Conservation (phyloP, 805 yeast genomes). For the Cyberlindnera euphorbiiphila region DNA sequence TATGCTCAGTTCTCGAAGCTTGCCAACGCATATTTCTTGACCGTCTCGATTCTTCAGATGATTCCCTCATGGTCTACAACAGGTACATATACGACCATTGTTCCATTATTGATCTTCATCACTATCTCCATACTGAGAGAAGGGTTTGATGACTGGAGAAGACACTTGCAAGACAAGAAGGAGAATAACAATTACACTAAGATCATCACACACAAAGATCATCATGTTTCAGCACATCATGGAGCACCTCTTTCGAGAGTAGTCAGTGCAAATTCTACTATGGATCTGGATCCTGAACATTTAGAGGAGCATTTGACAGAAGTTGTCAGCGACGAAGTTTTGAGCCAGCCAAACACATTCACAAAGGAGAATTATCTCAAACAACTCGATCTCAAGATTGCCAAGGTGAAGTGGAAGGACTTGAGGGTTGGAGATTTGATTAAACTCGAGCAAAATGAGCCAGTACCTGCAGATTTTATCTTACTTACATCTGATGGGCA, state of each 20-base stretch:
- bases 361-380: slow-evolving; percentile 29
- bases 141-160: slow-evolving; percentile 87
- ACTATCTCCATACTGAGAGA: slow-evolving; percentile 87
- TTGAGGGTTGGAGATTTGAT: slow-evolving; percentile 86
- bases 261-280: slow-evolving; percentile 15
- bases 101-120: slow-evolving; percentile 83
- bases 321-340: slow-evolving; percentile 7
- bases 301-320: background rate
- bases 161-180: slow-evolving; percentile 79
- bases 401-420: slow-evolving; percentile 60
- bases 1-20: slow-evolving; percentile 88
- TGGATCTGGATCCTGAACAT: slow-evolving; percentile 12
- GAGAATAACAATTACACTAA: slow-evolving; percentile 63
- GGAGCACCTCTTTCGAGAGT: background rate
- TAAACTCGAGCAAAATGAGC: slow-evolving; percentile 70
- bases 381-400: slow-evolving; percentile 19
- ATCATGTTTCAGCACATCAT: background rate
- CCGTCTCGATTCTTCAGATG: slow-evolving; percentile 90
- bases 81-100: slow-evolving; percentile 89
- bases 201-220: slow-evolving; percentile 34
- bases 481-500: slow-evolving; percentile 60
- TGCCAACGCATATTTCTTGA: slow-evolving; percentile 87
- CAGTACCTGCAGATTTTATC: slow-evolving; percentile 91
- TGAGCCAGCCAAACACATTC: slow-evolving; percentile 24
- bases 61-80: slow-evolving; percentile 97